phyloP scores from a whole-genome alignment of 441 rosid species.

The Adansonia gregorii region DNA sequence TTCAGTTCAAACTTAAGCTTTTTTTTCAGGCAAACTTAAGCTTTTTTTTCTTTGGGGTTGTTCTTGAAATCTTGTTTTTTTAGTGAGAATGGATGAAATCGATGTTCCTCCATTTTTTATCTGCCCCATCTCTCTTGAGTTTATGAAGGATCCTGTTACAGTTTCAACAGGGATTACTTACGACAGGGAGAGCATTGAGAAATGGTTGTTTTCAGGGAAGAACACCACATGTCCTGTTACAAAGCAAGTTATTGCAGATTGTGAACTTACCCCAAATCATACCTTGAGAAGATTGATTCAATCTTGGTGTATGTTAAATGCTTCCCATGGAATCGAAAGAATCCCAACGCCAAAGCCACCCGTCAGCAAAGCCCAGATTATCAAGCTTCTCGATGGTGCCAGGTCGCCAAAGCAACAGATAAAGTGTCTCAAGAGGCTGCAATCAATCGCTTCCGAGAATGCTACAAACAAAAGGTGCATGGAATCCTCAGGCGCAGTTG shows the following conservation, averaged over 20 bases:
- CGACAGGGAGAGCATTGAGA: slow-evolving; percentile 77
- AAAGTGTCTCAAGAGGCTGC: slow-evolving; percentile 54
- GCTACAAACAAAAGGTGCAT: slow-evolving; percentile 63
- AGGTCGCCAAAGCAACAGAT: slow-evolving; percentile 50
- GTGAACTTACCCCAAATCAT: slow-evolving; percentile 82
- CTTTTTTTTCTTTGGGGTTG: slow-evolving; percentile 23
- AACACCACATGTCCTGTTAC: slow-evolving; percentile 69
- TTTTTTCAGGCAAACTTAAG: not conserved
- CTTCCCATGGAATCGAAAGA: slow-evolving; percentile 68
- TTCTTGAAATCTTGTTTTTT: slow-evolving; percentile 4
- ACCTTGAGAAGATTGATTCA: slow-evolving; percentile 81
- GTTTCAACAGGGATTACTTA: slow-evolving; percentile 79
- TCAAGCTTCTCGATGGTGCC: slow-evolving; percentile 58
- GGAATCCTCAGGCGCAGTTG: slow-evolving; percentile 72
- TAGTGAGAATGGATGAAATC: slow-evolving; percentile 62
- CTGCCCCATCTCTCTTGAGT: slow-evolving; percentile 82
- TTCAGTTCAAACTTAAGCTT: not conserved
- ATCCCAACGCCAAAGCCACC: slow-evolving; percentile 88
- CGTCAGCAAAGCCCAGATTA: slow-evolving; percentile 54
- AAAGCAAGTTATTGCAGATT: slow-evolving; percentile 53
- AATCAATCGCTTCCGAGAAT: slow-evolving; percentile 56
- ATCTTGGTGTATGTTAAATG: slow-evolving; percentile 91
- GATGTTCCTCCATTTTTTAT: slow-evolving; percentile 76
- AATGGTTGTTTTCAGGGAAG: slow-evolving; percentile 62
- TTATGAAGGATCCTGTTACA: slow-evolving; percentile 90